Conservation (phyloP, 306 rosid genomes). For the Quillaja saponaria region DNA sequence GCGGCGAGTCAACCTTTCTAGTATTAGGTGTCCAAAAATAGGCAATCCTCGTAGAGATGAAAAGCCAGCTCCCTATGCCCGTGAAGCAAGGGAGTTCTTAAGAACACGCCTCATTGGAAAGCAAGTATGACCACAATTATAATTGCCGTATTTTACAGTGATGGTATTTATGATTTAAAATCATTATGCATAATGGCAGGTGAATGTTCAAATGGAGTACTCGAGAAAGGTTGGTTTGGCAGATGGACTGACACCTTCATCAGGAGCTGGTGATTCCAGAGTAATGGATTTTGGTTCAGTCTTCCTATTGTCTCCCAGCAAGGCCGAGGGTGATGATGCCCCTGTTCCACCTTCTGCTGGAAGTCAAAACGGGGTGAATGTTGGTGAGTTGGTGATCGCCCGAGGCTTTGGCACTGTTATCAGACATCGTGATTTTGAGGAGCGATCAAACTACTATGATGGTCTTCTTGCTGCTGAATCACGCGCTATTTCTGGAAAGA, state of each 20-base stretch:
- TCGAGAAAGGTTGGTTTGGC: slow-evolving; percentile 66
- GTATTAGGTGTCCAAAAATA: slow-evolving; percentile 95
- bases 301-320: slow-evolving; percentile 54
- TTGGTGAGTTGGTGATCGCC: slow-evolving; percentile 69
- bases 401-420: slow-evolving; percentile 96
- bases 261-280: slow-evolving; percentile 69
- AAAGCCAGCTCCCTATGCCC: slow-evolving; percentile 97
- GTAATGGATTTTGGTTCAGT: slow-evolving; percentile 98
- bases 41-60: slow-evolving; percentile 99
- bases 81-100: slow-evolving; percentile 96
- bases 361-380: slow-evolving; percentile 64
- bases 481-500: slow-evolving; percentile 76
- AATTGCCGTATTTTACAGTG: slow-evolving; percentile 23
- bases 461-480: slow-evolving; percentile 95
- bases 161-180: slow-evolving; percentile 13
- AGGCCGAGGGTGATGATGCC: slow-evolving; percentile 71
- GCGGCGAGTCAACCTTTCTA: slow-evolving; percentile 93
- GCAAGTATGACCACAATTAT: slow-evolving; percentile 57
- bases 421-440: slow-evolving; percentile 97
- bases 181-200: slow-evolving; percentile 48
- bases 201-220: slow-evolving; percentile 95
- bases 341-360: slow-evolving; percentile 48
- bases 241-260: slow-evolving; percentile 58
- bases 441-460: slow-evolving; percentile 89
- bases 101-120: slow-evolving; percentile 88